Evolutionary conservation across 345 rosid species (phyloP).

Genomic region (Laguncularia racemosa): DNA sequence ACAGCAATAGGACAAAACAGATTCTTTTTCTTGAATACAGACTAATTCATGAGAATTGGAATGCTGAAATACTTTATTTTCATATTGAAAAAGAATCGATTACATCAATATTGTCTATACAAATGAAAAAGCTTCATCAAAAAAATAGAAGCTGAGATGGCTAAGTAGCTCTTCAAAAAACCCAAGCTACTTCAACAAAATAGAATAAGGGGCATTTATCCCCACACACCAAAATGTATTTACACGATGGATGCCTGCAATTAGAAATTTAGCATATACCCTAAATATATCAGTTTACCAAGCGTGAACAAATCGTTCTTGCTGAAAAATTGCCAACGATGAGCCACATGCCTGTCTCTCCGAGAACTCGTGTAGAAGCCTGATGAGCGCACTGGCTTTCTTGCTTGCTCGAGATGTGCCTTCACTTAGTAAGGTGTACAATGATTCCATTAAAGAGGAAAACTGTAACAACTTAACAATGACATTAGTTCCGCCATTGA

Average conservation of each 20-base stretch:
- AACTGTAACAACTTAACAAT: slow-evolving; percentile 38
- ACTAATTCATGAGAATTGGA: background rate
- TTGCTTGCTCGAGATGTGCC: slow-evolving; percentile 66
- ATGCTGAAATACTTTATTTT: background rate
- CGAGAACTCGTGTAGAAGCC: slow-evolving; percentile 58
- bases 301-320: slow-evolving; percentile 45
- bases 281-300: slow-evolving; percentile 39
- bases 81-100: slow-evolving; percentile 12
- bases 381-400: slow-evolving; percentile 60
- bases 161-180: slow-evolving; percentile 37
- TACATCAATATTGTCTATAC: slow-evolving; percentile 2
- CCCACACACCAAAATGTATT: slow-evolving; percentile 6
- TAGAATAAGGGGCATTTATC: background rate
- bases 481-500: slow-evolving; percentile 57
- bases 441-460: slow-evolving; percentile 52
- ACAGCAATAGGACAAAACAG: background rate
- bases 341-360: slow-evolving; percentile 39
- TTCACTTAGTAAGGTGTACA: slow-evolving; percentile 55
- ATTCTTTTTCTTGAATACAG: background rate
- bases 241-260: slow-evolving; percentile 13
- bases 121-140: slow-evolving; percentile 28
- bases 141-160: slow-evolving; percentile 12
- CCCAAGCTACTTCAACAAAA: slow-evolving; percentile 18
- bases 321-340: slow-evolving; percentile 23
- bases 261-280: slow-evolving; percentile 9